Evolutionary conservation across 345 rosid species (phyloP), one percentile per base, ranked within the genome.

Genomic region (Melastoma malabathricum): DNA sequence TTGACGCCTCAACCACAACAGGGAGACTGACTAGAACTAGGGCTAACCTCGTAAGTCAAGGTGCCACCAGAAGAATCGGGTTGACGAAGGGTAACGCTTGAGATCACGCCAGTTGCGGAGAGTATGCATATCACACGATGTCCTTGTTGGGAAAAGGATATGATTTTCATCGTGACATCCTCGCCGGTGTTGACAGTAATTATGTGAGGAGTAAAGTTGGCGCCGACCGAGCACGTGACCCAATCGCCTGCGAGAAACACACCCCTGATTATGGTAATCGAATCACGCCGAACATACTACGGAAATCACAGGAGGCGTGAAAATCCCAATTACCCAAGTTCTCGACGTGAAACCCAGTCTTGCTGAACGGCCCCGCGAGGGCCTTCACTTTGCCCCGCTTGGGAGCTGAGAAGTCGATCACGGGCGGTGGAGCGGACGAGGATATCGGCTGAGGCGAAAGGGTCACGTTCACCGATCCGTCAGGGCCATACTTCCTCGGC

Each of bases 361-460:
- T 71, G 68, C 72, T 81, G 74, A 80, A 82, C 25, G 61, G 44
- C 13, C 64, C 34, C 51, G 76, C 88, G 47, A 50, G 50, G 34
- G 74, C 65, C 47, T 77, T 64, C 13, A 79, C 92, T 67, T 74
- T 68, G 15, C 86, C 89, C 15, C 70, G 73, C 64, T 77, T 76
- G 80, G 81, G 72, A 8, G 73, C 31, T 8, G 80, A 56, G 57
- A 63, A 64, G 13, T 75, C 81, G 50, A 81, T 31, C 38, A 31
- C 77, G 2, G 75, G n/a, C 65, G 85, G 51, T 0, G 97, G 99
- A 58, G 88, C 67, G 10, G 97, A 81, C 2, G 95, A 70, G 0
- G 99, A 88, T 59, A 92, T 81, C 12, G 97, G 95, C 95, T 73
- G 81, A 12, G 99, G 95, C 13, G 97, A 92, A 48, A 84, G 63